Evolutionary conservation across 176 grass and related monocot genomes (phyloP).

Genomic region (Tillandsia leiboldiana): DNA sequence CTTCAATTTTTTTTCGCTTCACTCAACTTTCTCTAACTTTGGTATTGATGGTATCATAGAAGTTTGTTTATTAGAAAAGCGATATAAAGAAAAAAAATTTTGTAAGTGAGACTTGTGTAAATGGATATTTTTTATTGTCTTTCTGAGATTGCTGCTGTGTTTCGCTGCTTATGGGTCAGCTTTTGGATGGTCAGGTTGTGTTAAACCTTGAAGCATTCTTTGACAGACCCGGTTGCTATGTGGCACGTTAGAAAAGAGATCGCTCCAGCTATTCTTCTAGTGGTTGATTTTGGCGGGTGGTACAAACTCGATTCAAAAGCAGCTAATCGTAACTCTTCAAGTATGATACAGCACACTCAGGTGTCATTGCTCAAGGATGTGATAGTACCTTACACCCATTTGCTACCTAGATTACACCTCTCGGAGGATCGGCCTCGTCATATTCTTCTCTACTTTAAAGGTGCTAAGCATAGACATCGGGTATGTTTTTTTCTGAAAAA

Average conservation of each 20-base stretch:
- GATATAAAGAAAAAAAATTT: background rate
- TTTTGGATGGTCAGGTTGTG: slow-evolving; percentile 55
- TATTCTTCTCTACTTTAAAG: slow-evolving; percentile 88
- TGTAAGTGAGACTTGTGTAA: background rate
- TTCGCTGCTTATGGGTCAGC: slow-evolving; percentile 48
- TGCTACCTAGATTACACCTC: slow-evolving; percentile 55
- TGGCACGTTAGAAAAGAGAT: slow-evolving; percentile 83
- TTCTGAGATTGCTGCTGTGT: slow-evolving; percentile 11
- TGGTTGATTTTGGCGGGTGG: slow-evolving; percentile 97
- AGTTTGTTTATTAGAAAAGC: too few species aligned
- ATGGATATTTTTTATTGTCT: background rate
- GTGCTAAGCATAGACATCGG: slow-evolving; percentile 87
- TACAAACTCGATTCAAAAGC: slow-evolving; percentile 67
- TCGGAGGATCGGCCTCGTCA: slow-evolving; percentile 38
- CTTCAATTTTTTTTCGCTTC: too few species aligned
- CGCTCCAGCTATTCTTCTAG: slow-evolving; percentile 71
- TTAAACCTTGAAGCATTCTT: slow-evolving; percentile 83
- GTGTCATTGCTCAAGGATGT: slow-evolving; percentile 92
- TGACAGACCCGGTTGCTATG: slow-evolving; percentile 92
- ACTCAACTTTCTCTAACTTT: too few species aligned
- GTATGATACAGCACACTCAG: slow-evolving; percentile 69
- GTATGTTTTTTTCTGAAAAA: slow-evolving; percentile 24
- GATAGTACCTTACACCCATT: slow-evolving; percentile 92
- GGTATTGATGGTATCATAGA: too few species aligned
- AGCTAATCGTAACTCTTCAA: slow-evolving; percentile 31